Percentiles rank a stretch among this genome's conserved stretches.
phyloP scores from a whole-genome alignment of 1,284 basidiomycete genomes.

The Papiliotrema nemorosa region DNA sequence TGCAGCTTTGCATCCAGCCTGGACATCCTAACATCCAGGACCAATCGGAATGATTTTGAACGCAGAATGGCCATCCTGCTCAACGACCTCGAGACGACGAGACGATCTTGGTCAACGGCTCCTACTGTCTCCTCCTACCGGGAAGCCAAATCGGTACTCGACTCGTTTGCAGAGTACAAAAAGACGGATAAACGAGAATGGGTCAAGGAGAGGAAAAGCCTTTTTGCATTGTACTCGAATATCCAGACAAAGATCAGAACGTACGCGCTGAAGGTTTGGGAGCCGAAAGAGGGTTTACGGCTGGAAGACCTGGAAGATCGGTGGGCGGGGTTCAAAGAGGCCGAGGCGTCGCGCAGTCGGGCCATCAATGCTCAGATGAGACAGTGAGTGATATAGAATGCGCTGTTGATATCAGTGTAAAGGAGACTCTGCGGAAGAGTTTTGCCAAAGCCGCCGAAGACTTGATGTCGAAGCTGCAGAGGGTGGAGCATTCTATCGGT shows the following conservation, averaged over 20 bases:
- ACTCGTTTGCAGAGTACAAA: constrained; percentile 76
- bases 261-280: constrained; percentile 78
- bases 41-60: constrained; percentile 81
- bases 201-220: constrained; percentile 85
- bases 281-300: constrained; percentile 68
- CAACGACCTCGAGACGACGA: constrained; percentile 60
- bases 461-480: constrained; percentile 69
- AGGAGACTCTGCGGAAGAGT: constrained; percentile 75
- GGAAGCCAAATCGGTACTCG: constrained; percentile 73
- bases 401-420: constrained; percentile 60
- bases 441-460: constrained; percentile 82
- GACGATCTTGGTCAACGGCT: constrained; percentile 62
- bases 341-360: constrained; percentile 74
- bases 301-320: constrained; percentile 71
- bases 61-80: constrained; percentile 67
- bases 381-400: constrained; percentile 58
- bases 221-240: constrained; percentile 84
- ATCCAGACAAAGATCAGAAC: constrained; percentile 92
- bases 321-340: constrained; percentile 70
- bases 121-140: constrained; percentile 69
- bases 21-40: constrained; percentile 63
- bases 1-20: neutral
- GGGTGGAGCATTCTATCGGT: constrained; percentile 70
- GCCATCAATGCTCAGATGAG: constrained; percentile 88
- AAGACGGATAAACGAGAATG: constrained; percentile 78